These are phyloP conservation scores for Fraxinus floribunda DNA, from an alignment of 305 asterid species.

Conservation along the genomic window DNA sequence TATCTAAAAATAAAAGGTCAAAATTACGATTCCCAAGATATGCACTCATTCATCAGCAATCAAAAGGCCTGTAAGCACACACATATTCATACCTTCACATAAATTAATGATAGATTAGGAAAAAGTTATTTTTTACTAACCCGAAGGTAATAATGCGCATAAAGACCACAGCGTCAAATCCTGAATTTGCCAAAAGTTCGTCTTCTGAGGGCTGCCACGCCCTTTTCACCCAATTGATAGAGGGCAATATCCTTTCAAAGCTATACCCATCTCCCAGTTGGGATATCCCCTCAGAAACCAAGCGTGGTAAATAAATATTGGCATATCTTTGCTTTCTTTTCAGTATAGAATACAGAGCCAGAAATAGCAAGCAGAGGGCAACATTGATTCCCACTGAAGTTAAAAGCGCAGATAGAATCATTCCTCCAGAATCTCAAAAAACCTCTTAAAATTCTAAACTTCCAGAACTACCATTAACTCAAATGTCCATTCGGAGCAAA, in stretches of 20 bases:
- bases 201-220: constrained; percentile 88
- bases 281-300: constrained; percentile 66
- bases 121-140: constrained; percentile 35
- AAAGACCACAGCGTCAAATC: constrained; percentile 92
- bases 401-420: constrained; percentile 90
- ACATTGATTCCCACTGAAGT: constrained; percentile 85
- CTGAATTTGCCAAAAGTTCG: constrained; percentile 62
- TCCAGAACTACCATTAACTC: constrained; percentile 19
- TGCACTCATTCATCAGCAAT: neutral
- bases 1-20: neutral
- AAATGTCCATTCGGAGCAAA: constrained; percentile 12
- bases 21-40: neutral
- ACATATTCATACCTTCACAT: neutral
- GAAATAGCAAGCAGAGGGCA: constrained; percentile 56
- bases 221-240: constrained; percentile 70
- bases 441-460: neutral
- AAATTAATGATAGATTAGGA: neutral
- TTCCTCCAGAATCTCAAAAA: constrained; percentile 38
- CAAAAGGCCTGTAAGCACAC: neutral
- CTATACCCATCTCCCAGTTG: constrained; percentile 35
- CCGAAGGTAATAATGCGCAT: constrained; percentile 84
- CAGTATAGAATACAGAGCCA: constrained; percentile 58
- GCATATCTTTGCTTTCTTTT: constrained; percentile 70
- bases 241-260: constrained; percentile 47
- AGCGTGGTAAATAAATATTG: constrained; percentile 67